Evolutionary conservation across 225 moss, liverwort and hornwort species (phyloP).

Genomic region (Asterella californica): DNA sequence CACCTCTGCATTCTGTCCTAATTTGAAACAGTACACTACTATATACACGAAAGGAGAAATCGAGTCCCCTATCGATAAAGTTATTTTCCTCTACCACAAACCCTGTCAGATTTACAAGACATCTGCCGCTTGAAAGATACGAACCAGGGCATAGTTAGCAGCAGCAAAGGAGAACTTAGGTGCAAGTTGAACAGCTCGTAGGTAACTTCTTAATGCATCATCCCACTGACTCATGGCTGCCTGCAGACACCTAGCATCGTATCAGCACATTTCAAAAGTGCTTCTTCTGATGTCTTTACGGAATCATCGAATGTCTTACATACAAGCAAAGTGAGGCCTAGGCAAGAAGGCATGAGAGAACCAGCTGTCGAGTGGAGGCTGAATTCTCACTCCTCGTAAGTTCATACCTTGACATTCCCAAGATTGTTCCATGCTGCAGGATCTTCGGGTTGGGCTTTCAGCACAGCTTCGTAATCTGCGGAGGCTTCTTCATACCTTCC

Average conservation of each 20-base stretch:
- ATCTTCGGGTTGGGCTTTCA: constrained; percentile 86
- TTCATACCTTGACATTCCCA: constrained; percentile 83
- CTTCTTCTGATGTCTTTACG: background rate
- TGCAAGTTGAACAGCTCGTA: constrained; percentile 76
- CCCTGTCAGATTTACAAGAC: background rate
- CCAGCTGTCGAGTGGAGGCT: too few relatives aligned
- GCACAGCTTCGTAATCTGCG: constrained; percentile 92
- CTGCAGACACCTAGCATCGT: constrained; percentile 32
- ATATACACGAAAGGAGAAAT: background rate
- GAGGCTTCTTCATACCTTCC: constrained; percentile 85
- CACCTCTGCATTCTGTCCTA: background rate
- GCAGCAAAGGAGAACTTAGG: constrained; percentile 99
- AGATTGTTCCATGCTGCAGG: constrained; percentile 98
- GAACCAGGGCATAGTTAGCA: constrained; percentile 89
- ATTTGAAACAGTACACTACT: background rate
- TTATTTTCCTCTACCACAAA: too few relatives aligned
- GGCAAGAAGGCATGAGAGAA: background rate
- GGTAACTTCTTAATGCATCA: constrained; percentile 67
- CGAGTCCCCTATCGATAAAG: background rate
- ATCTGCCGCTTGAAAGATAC: background rate
- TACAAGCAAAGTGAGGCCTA: too few relatives aligned
- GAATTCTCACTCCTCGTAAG: background rate
- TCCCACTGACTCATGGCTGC: constrained; percentile 74
- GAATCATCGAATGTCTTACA: background rate
- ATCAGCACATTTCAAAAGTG: background rate